Evolutionary conservation across 352 stramenopile genomes (phyloP), one percentile per base, ranked within the genome.

Genomic region (Globisporangium barbulae): DNA sequence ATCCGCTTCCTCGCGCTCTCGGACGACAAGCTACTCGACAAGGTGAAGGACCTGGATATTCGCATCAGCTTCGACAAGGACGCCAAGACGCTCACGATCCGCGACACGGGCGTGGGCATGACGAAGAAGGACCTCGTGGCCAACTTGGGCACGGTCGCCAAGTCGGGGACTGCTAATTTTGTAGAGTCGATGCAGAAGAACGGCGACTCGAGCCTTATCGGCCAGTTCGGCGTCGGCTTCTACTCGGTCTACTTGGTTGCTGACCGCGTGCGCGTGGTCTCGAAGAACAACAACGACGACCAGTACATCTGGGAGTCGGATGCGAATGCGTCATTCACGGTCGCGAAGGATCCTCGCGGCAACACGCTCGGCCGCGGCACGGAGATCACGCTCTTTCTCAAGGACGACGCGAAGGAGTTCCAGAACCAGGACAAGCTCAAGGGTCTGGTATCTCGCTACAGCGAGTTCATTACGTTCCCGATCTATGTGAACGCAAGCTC

Each of bases 191-290:
- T 99, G 71, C 87, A 96, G 56, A 88, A 91, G 47, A 85, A 84
- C 25, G 84, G 81, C 10, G 92, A 99, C 68, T 85, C 98, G 61
- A 93, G 67, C 58, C 88, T 99, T 67, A 99, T 99, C 71, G 98
- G 98, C 54, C 97, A 99, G 85, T 99, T 99, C 72, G 98, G 98
- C 60, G 98, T 99, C 31, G 98, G 98, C 37, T 99, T 99, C 78
- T 99, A 99, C 82, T 99, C 97, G 12, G 91, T 98, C 30, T 99
- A 99, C 80, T 75, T 99, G 19, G 97, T 99, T 8, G 89, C 96
- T 0, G 96, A 99, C 79, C 81, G 84, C 50, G 94, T 99, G 53
- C 89, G 94, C 58, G 97, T 99, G 37, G 84, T 98, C 28, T 98
- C 89, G 64, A 99, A 99, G 85, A 88, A 98, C 75, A 97, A 98